A percentile compares a stretch with the other conserved stretches of the same genome.
Evolutionary conservation across 805 yeast species (phyloP).

Genomic region (Saccharomycopsis fodiens): DNA sequence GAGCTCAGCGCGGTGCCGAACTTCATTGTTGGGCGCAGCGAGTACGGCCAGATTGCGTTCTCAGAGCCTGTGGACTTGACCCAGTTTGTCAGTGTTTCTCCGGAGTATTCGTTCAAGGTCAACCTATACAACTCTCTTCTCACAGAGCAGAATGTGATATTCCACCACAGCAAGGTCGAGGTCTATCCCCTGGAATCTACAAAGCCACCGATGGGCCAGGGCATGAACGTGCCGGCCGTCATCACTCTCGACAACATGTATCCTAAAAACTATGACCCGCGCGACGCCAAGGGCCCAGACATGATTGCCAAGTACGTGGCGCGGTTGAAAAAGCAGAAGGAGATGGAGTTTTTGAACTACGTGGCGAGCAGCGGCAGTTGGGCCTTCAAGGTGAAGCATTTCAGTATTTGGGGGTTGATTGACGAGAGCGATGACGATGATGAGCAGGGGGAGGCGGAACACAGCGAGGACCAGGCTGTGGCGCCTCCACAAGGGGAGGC

Average conservation of each 20-base stretch:
- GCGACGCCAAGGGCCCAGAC: conserved; percentile 20
- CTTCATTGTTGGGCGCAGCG: conserved; percentile 61
- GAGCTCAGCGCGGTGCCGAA: conserved; percentile 50
- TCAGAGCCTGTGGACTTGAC: conserved; percentile 63
- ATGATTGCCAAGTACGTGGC: conserved; percentile 37
- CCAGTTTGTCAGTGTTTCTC: conserved; percentile 33
- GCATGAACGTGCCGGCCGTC: conserved; percentile 71
- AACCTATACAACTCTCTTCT: conserved; percentile 14
- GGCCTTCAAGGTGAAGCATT: conserved; percentile 82
- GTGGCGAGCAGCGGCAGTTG: conserved; percentile 69
- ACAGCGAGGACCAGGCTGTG: conserved; percentile 23
- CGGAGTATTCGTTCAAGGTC: conserved; percentile 24
- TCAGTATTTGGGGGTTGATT: conserved; percentile 88
- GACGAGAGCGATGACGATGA: conserved; percentile 55
- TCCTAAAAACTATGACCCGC: conserved; percentile 30
- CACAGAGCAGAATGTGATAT: conserved; percentile 9
- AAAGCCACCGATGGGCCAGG: conserved; percentile 59
- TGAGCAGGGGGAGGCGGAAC: conserved; percentile 36
- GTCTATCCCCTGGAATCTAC: conserved; percentile 50
- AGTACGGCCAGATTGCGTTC: conserved; percentile 62
- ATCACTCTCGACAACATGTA: conserved; percentile 56
- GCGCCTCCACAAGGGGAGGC: conserved; percentile 21
- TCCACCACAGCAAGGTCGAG: conserved; percentile 35
- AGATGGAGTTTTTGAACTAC: conserved; percentile 74
- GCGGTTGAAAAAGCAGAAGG: conserved; percentile 45